These are phyloP conservation scores for Aureobasidium sp. DNA, from an alignment of 2,329 filamentous ascomycete species.

Conservation along the genomic window DNA sequence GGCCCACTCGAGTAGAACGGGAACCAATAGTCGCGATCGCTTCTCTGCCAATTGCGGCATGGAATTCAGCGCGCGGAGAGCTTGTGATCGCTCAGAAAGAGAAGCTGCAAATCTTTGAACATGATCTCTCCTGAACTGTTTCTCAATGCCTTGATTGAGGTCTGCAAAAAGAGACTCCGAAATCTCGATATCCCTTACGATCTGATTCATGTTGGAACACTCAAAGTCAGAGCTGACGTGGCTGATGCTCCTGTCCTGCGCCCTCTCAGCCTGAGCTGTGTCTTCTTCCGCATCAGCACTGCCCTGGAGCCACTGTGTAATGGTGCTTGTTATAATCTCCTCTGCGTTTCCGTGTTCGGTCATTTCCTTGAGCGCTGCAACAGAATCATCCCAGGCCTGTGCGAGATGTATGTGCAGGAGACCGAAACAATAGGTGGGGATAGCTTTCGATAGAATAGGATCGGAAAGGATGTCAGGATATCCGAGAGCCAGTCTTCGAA, in stretches of 20 bases:
- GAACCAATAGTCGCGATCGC: constrained; percentile 74
- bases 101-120: constrained; percentile 44
- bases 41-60: constrained; percentile 76
- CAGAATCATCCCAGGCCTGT: constrained; percentile 80
- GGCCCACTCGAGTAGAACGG: constrained; percentile 79
- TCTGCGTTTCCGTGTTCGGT: constrained; percentile 65
- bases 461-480: constrained; percentile 55
- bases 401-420: constrained; percentile 79
- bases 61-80: constrained; percentile 67
- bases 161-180: constrained; percentile 24
- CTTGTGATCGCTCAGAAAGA: constrained; percentile 62
- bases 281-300: constrained; percentile 33
- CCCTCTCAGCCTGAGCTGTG: constrained; percentile 21
- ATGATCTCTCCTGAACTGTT: constrained; percentile 60
- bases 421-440: constrained; percentile 81
- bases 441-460: constrained; percentile 61
- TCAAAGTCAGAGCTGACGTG: constrained; percentile 64
- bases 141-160: constrained; percentile 52
- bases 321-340: constrained; percentile 60
- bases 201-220: constrained; percentile 64
- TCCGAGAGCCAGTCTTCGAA: constrained; percentile 64
- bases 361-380: constrained; percentile 67
- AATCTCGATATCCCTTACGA: constrained; percentile 30
- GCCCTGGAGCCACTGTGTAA: constrained; percentile 65
- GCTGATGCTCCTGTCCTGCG: constrained; percentile 5